Evolutionary conservation across 2,329 filamentous ascomycete genomes (phyloP), one percentile per base, ranked within the genome.

Genomic region (Xylariales sp.): DNA sequence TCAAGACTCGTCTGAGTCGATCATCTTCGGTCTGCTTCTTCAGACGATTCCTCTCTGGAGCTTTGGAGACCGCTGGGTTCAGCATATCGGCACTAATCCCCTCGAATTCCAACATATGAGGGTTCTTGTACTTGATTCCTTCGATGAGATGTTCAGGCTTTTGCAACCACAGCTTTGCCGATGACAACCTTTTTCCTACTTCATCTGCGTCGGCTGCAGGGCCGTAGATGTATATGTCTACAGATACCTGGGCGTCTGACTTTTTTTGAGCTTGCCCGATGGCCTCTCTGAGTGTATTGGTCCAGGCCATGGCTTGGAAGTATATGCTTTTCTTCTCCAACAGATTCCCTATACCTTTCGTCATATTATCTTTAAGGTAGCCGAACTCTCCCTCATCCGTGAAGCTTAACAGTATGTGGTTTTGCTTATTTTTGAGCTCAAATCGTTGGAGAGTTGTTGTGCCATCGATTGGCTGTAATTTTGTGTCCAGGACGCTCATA

Each of bases 1-100:
- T 4, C 8, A 56, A 43, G 19, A 37, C 27, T 18, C 38, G 14
- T 24, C 42, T 19, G 31, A 50, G 15, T 11, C 30, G 37, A 11
- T 45, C 41, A 17, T 44, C 43, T 13, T 28, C 28, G 2, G 32
- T 36, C 12, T 34, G 39, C 15, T 38, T 38, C 33, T 40, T 42
- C 12, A 40, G 24, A 14, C 30, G 8, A 6, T 21, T n/a, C 15
- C 29, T 32, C 13, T 39, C 21, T 6, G 33, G 14, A 6, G 27
- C 5, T 10, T 39, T 21, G 8, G 20, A 28, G 10, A 29, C 19
- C 21, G 25, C 13, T n/a, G n/a, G n/a, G 2, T 29, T 29, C n/a
- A 39, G 6, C n/a, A 18, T n/a, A 14, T 13, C 28, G 4, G 20
- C 8, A 11, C 33, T 29, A 6, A 39, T 11, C 15, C 15, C 37